Base-by-base conservation (phyloP, 2,329 filamentous ascomycete genomes). In the Cephalotrichum gorgonifer region DNA sequence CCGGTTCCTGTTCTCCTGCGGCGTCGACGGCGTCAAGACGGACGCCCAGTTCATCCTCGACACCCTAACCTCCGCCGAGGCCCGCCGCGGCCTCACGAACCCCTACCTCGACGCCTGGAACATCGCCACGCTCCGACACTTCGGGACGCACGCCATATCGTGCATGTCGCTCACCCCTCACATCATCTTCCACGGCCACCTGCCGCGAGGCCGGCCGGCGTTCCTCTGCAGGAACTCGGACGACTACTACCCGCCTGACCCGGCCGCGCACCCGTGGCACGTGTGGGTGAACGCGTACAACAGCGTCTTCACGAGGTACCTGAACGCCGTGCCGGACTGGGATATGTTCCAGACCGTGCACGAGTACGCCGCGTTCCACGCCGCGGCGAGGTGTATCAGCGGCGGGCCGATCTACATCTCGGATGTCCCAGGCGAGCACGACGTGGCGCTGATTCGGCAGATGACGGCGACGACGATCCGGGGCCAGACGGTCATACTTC, bases 391-490 rank as follows among this genome's bases (percentile, higher is more conserved):
- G 43, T 95, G 88, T 62, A 73, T 98, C 9, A 90, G 85, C 44
- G 93, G 93, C 8, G 93, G 93, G 0, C 93, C 91, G 0, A 85
- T 98, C 38, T 96, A 94, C 58, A 90, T 98, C 62, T 97, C 91
- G 0, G 93, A 98, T 64, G 77, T 81, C 1, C 91, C 91, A 0
- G 90, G 88, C 0, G 69, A 87, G 52, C 88, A 97, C 62, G 76
- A 95, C 58, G 59, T 89, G 27, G 66, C 74, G 6, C 65, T 98
- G 15, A 85, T 98, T 52, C 66, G 74, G 26, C 83, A 94, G 62
- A 90, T 97, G 75, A 89, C 86, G 0, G 90, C 85, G 0, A 70
- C 74, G 11, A 93, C 86, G 0, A 72, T 81, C 0, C 71, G 78
- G 23, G 86, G 83, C 0, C 83, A 80, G 54, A 93, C 88, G 0